phyloP scores from a whole-genome alignment of 148 eudicot species.

The Cornus kousa region DNA sequence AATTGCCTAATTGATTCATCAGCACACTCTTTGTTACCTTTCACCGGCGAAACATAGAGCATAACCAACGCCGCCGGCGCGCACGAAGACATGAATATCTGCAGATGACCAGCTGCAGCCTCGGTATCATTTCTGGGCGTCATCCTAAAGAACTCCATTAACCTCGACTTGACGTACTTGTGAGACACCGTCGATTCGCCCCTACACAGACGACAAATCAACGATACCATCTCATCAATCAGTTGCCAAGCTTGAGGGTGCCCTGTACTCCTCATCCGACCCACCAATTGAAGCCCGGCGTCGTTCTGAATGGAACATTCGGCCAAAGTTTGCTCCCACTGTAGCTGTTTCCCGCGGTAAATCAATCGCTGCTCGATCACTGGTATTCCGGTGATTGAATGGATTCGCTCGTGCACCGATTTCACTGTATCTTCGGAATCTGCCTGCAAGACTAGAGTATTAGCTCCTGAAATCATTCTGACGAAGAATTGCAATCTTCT shows the following conservation, averaged over 20 bases:
- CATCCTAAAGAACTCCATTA: slow-evolving; percentile 21
- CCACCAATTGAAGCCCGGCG: slow-evolving; percentile 54
- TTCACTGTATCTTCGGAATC: slow-evolving; percentile 45
- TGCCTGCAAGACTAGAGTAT: slow-evolving; percentile 47
- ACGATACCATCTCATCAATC: slow-evolving; percentile 40
- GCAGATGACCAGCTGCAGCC: slow-evolving; percentile 22
- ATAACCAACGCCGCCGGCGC: slow-evolving; percentile 60
- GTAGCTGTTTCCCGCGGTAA: slow-evolving; percentile 62
- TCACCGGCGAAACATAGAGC: slow-evolving; percentile 50
- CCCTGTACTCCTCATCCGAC: slow-evolving; percentile 60
- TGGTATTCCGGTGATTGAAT: slow-evolving; percentile 44
- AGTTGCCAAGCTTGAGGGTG: slow-evolving; percentile 61
- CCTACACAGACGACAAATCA: slow-evolving; percentile 37
- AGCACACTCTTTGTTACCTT: slow-evolving; percentile 33
- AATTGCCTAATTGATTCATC: slow-evolving; percentile 50
- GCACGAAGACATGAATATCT: slow-evolving; percentile 46
- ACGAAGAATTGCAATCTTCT: slow-evolving; percentile 56
- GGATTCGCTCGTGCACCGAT: slow-evolving; percentile 39
- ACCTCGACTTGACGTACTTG: background rate
- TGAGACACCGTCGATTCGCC: background rate
- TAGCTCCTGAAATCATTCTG: slow-evolving; percentile 32
- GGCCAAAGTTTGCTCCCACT: slow-evolving; percentile 53
- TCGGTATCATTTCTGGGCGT: slow-evolving; percentile 18
- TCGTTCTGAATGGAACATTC: slow-evolving; percentile 52
- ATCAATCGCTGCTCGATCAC: slow-evolving; percentile 51